Evolutionary conservation across 495 filamentous ascomycete species (phyloP), one percentile per base, ranked within the genome.

Genomic region (Hypoxylon subgilvum): DNA sequence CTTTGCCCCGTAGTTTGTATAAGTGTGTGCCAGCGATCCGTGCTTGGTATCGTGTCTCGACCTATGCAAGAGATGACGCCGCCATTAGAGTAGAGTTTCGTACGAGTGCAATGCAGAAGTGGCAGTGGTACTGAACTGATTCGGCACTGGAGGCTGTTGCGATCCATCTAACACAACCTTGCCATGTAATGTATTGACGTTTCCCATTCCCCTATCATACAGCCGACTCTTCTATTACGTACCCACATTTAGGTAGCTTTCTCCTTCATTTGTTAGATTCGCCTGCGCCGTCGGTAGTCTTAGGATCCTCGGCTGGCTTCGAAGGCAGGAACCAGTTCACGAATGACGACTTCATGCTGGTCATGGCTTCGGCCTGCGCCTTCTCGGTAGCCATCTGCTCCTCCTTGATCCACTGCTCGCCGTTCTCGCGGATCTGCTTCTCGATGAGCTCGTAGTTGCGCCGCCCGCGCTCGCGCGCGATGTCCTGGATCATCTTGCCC

Each of bases 401-500:
- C 73, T 97, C 92, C 78, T 88, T 89, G 64, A 97, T 77, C 91
- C 92, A 95, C 74, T 91, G 90, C 76, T 91, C 89, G 31, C 90
- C 94, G 69, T 97, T 93, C 73, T 92, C 88, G 34, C 86, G 80
- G 68, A 98, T 94, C 75, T 96, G 85, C 66, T 82, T 84, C 74
- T 97, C 94, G 55, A 96, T 82, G 68, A 84, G 70, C 76, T 96
- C 83, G 74, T 97, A 97, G 70, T 90, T 86, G 75, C 87, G 86
- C 74, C 91, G 89, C 18, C 95, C 93, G 30, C 90, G 80, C 76
- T 98, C 95, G 28, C 95, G 85, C 43, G 92, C 88, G 69, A 92
- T 85, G 67, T 98, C 94, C 74, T 88, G 90, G 43, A 95, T 79
- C 87, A 96, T 98, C 84, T 97, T 96, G 22, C 91, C 92, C 74